Conservation (phyloP, 192 early-diverging fungal species). For the Dissophora ornata region DNA sequence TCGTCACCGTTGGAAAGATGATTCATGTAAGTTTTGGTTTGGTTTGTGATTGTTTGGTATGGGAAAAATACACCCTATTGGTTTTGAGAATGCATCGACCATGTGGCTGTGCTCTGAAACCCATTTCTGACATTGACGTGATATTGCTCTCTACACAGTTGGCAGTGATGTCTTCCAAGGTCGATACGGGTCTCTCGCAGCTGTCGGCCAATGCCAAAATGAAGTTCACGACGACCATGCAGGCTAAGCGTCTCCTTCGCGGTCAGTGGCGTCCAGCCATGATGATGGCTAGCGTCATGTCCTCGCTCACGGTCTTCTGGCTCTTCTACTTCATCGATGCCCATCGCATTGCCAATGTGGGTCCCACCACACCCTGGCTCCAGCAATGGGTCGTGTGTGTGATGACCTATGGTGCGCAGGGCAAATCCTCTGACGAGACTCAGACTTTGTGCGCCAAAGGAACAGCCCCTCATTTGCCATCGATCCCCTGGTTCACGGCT, state of each 20-base stretch:
- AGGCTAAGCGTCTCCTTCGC: conserved; percentile 44
- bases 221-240: conserved; percentile 43
- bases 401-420: background rate
- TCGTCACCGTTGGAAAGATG: conserved; percentile 44
- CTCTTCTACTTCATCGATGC: conserved; percentile 47
- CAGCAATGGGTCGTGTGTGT: conserved; percentile 19
- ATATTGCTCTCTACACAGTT: conserved; percentile 1
- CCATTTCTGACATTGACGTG: background rate
- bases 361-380: conserved; percentile 2
- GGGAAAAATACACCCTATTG: too few relatives aligned
- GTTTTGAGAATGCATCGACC: too few relatives aligned
- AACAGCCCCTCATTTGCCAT: conserved; percentile 3
- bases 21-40: conserved; percentile 27
- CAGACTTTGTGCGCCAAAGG: conserved; percentile 20
- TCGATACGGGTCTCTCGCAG: conserved; percentile 44
- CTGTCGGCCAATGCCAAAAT: conserved; percentile 34
- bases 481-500: conserved; percentile 42
- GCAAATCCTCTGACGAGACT: conserved; percentile 26
- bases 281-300: conserved; percentile 38
- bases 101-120: background rate
- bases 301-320: conserved; percentile 43
- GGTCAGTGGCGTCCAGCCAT: conserved; percentile 52
- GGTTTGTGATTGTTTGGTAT: background rate
- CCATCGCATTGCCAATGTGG: conserved; percentile 14
- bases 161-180: conserved; percentile 39